Percentiles rank a stretch among this genome's conserved stretches.
These are phyloP conservation scores for Syzygium grande DNA, from an alignment of 345 rosid species.

Conservation along the genomic window DNA sequence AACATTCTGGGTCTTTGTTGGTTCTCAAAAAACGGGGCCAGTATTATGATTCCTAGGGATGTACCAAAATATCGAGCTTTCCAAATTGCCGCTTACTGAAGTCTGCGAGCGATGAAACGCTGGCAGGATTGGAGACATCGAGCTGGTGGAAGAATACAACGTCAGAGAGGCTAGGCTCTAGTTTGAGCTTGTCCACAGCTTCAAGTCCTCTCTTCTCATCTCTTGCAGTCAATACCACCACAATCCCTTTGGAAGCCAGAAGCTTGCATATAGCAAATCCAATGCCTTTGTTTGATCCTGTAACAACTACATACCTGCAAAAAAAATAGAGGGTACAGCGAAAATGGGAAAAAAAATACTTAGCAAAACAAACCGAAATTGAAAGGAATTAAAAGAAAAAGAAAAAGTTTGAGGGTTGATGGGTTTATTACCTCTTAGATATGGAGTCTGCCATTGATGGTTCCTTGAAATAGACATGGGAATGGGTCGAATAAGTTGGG, in stretches of 20 bases:
- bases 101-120: constrained; percentile 13
- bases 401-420: background rate
- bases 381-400: background rate
- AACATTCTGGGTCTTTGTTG: no score
- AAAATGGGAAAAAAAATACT: background rate
- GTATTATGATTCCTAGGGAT: background rate
- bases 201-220: constrained; percentile 27
- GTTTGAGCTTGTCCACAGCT: constrained; percentile 14
- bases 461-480: background rate
- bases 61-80: constrained; percentile 34
- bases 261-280: background rate
- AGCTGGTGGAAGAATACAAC: constrained; percentile 22
- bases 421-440: background rate
- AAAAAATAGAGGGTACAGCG: background rate
- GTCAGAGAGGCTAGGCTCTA: constrained; percentile 16
- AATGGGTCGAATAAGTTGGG: background rate
- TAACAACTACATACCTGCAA: background rate
- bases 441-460: background rate
- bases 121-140: constrained; percentile 19
- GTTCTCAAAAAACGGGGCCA: background rate
- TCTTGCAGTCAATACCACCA: background rate
- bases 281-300: background rate
- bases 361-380: background rate
- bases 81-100: constrained; percentile 22
- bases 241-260: constrained; percentile 13